phyloP scores from a whole-genome alignment of 257 asterid genomes.

The Solanum pinnatisectum region DNA sequence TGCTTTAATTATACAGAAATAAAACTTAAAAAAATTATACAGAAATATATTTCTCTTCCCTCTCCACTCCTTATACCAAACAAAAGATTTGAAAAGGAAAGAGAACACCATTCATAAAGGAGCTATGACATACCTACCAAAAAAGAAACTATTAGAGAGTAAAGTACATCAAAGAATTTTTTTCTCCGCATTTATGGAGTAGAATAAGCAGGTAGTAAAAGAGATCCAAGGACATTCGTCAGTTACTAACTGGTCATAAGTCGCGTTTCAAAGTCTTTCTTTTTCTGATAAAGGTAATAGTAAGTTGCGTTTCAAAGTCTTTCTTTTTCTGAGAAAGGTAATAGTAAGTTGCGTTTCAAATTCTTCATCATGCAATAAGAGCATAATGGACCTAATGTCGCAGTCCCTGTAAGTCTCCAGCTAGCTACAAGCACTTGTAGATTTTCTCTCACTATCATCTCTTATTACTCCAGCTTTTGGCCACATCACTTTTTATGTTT shows the following conservation, averaged over 20 bases:
- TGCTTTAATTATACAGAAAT: neutral
- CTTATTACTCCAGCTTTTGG: neutral
- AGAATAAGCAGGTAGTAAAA: neutral
- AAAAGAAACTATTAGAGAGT: neutral
- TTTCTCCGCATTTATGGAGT: neutral
- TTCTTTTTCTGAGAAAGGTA: neutral
- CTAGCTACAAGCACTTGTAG: neutral
- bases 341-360: neutral
- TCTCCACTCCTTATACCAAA: neutral
- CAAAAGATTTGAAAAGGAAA: neutral
- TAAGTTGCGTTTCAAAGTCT: neutral
- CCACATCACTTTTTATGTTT: neutral
- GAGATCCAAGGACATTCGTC: neutral
- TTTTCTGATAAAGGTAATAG: neutral
- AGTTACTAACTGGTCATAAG: neutral
- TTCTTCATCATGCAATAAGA: neutral
- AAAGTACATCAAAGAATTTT: neutral
- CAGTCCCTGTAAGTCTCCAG: neutral
- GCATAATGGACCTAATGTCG: neutral
- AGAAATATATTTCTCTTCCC: neutral
- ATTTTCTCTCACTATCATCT: too few species aligned
- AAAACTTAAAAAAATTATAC: neutral
- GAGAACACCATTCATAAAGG: neutral
- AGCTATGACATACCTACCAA: neutral
- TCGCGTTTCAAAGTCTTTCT: neutral